Percentiles rank a stretch among this genome's conserved stretches.
Evolutionary conservation across 495 filamentous ascomycete genomes (phyloP).

Genomic region (Mytilinidion resinicola): DNA sequence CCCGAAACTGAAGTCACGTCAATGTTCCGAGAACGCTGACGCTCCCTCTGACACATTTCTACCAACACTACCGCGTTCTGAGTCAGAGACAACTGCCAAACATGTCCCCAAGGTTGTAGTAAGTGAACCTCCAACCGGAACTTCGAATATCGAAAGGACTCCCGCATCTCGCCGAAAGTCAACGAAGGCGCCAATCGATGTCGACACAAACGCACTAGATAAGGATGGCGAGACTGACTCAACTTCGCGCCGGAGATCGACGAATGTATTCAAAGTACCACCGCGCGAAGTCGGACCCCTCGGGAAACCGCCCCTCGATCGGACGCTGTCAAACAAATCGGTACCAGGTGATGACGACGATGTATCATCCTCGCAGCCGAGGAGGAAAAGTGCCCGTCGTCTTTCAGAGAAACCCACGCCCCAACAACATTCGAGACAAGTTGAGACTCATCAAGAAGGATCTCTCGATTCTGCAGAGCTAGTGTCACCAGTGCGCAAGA

Average conservation of each 20-base stretch:
- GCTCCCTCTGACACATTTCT: slow-evolving; percentile 1
- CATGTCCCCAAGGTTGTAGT: slow-evolving; percentile 3
- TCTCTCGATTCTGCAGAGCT: no score
- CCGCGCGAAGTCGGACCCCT: background rate
- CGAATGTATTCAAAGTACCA: slow-evolving; percentile 11
- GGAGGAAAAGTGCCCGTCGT: no score
- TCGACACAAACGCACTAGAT: slow-evolving; percentile 1
- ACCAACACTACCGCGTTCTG: background rate
- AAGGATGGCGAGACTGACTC: background rate
- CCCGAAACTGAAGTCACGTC: no score
- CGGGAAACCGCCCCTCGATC: background rate
- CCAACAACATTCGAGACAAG: no score
- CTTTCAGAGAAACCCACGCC: no score
- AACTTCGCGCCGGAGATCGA: background rate
- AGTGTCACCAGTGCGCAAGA: no score
- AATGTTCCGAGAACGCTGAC: no score
- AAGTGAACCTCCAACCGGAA: background rate
- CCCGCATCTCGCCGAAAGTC: slow-evolving; percentile 1
- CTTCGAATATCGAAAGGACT: background rate
- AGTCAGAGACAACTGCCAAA: background rate
- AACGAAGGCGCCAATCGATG: background rate
- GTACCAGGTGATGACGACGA: no score
- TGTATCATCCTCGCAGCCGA: no score
- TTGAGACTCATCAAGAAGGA: no score
- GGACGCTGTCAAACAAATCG: no score